These are phyloP conservation scores for Maudiozyma barnettii DNA, from an alignment of 805 yeast species.

Conservation along the genomic window DNA sequence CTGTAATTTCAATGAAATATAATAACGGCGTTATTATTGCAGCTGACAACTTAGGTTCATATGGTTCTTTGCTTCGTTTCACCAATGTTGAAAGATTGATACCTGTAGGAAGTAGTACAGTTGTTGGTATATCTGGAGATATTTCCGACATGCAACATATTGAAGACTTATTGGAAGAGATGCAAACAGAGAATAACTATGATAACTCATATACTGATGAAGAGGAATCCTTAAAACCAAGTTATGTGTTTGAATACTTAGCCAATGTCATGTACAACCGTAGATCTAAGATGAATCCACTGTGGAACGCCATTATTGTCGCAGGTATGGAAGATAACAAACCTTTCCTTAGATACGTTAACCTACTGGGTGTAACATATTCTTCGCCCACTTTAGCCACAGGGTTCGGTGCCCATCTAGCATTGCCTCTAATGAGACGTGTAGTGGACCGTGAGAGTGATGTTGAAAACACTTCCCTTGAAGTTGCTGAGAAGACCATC, in stretches of 20 bases:
- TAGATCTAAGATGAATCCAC: slow-evolving; percentile 88
- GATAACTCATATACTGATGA: slow-evolving; percentile 41
- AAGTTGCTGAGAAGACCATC: slow-evolving; percentile 67
- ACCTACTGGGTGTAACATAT: slow-evolving; percentile 84
- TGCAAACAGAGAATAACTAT: slow-evolving; percentile 70
- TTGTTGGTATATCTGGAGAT: slow-evolving; percentile 93
- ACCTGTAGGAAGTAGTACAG: slow-evolving; percentile 74
- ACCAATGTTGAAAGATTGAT: slow-evolving; percentile 76
- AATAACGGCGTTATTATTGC: slow-evolving; percentile 87
- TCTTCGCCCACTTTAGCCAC: slow-evolving; percentile 85
- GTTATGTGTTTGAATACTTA: slow-evolving; percentile 79
- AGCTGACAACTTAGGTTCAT: slow-evolving; percentile 88
- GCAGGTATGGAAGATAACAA: slow-evolving; percentile 72
- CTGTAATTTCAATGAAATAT: slow-evolving; percentile 86
- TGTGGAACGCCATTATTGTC: slow-evolving; percentile 89
- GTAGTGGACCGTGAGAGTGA: slow-evolving; percentile 73
- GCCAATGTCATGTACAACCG: slow-evolving; percentile 77
- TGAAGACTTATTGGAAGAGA: slow-evolving; percentile 62
- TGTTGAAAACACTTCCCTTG: slow-evolving; percentile 56
- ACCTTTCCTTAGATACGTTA: slow-evolving; percentile 79
- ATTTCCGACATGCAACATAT: slow-evolving; percentile 86
- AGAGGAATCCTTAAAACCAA: slow-evolving; percentile 66
- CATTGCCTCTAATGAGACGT: slow-evolving; percentile 82
- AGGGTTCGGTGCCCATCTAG: slow-evolving; percentile 93
- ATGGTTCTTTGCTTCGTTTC: slow-evolving; percentile 87